Evolutionary conservation across 2,329 filamentous ascomycete genomes (phyloP).

Genomic region (Chrysosporium keratinophilum): DNA sequence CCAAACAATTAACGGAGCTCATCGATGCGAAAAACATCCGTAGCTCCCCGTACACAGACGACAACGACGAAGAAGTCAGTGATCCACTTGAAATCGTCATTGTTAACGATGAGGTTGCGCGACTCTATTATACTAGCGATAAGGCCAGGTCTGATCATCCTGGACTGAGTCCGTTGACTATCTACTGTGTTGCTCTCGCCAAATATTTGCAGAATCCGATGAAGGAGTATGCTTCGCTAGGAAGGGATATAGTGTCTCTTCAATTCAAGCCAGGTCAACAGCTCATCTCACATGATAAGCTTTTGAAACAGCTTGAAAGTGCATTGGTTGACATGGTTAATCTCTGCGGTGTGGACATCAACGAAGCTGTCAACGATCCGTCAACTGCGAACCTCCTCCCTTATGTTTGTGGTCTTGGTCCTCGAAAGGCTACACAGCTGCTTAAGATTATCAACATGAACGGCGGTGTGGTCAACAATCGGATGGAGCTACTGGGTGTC

Average conservation of each 20-base stretch:
- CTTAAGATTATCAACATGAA: slow-evolving; percentile 88
- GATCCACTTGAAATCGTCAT: slow-evolving; percentile 80
- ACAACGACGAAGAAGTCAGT: slow-evolving; percentile 62
- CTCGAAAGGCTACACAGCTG: slow-evolving; percentile 75
- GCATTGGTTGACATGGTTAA: slow-evolving; percentile 99
- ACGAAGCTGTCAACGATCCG: slow-evolving; percentile 71
- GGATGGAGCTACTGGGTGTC: slow-evolving; percentile 81
- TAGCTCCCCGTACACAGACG: slow-evolving; percentile 73
- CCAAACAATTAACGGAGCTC: slow-evolving; percentile 68
- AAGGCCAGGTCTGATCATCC: slow-evolving; percentile 73
- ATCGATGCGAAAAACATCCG: slow-evolving; percentile 67
- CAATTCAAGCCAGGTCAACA: slow-evolving; percentile 85
- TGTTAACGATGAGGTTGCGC: slow-evolving; percentile 94
- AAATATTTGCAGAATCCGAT: slow-evolving; percentile 91
- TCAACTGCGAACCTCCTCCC: slow-evolving; percentile 81
- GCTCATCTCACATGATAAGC: slow-evolving; percentile 75
- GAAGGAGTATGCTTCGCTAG: slow-evolving; percentile 90
- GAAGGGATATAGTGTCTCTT: slow-evolving; percentile 75
- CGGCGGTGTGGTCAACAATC: slow-evolving; percentile 70
- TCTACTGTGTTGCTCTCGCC: slow-evolving; percentile 82
- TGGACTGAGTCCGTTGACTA: slow-evolving; percentile 62
- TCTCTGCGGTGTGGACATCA: slow-evolving; percentile 87
- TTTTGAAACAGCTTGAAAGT: slow-evolving; percentile 79
- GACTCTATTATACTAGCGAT: slow-evolving; percentile 83
- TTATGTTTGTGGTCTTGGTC: slow-evolving; percentile 82